phyloP scores from a whole-genome alignment of 1,139 yeast genomes.

The Kazachstania sp. region DNA sequence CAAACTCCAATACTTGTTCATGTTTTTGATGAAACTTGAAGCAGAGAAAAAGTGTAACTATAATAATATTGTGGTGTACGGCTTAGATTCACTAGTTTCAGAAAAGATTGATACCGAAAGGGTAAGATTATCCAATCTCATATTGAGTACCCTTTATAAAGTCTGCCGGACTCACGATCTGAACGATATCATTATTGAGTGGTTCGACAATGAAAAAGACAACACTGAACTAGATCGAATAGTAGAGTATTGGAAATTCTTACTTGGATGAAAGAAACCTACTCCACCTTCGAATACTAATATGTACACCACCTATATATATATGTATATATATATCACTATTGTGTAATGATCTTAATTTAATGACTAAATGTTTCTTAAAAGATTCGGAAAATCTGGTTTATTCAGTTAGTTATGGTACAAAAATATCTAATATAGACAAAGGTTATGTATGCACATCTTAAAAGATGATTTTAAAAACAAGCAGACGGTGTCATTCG shows the following conservation, averaged over 20 bases:
- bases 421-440: neutral
- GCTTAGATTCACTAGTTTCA: slow-evolving; percentile 20
- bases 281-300: too few relatives aligned
- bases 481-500: too few relatives aligned
- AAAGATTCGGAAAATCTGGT: neutral
- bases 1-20: slow-evolving; percentile 26
- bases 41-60: slow-evolving; percentile 16
- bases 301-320: neutral
- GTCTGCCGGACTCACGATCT: slow-evolving; percentile 16
- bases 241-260: slow-evolving; percentile 21
- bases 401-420: neutral
- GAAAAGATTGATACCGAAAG: slow-evolving; percentile 5
- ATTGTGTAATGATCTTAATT: too few relatives aligned
- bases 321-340: neutral
- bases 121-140: slow-evolving; percentile 17
- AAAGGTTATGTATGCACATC: neutral
- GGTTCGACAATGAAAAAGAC: slow-evolving; percentile 6
- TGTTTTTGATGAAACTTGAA: slow-evolving; percentile 29
- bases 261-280: slow-evolving; percentile 3
- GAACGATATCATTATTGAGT: neutral
- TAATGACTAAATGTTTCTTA: neutral
- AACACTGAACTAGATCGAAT: slow-evolving; percentile 5
- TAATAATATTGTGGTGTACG: slow-evolving; percentile 21
- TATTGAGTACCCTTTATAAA: slow-evolving; percentile 20
- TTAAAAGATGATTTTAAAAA: too few relatives aligned